A percentile compares a stretch with the other conserved stretches of the same genome.
Conservation (phyloP, 2,329 filamentous ascomycete species). For the Xylogone sp. region DNA sequence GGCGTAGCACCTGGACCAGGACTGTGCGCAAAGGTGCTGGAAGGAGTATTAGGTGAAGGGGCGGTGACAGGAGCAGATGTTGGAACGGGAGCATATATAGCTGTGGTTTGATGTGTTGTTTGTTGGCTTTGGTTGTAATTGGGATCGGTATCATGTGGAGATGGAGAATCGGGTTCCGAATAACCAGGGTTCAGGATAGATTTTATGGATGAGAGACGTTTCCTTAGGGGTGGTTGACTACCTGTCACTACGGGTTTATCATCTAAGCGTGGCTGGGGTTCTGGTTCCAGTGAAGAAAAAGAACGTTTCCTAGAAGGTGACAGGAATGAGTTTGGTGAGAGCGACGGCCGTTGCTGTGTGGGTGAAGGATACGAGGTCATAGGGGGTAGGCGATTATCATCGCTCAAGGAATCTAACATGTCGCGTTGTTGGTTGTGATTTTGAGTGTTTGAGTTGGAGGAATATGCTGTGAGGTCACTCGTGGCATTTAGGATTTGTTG, state of each 20-base stretch:
- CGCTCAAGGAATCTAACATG: slow-evolving; percentile 41
- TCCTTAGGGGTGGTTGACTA: slow-evolving; percentile 39
- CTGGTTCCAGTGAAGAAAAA: slow-evolving; percentile 57
- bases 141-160: not conserved
- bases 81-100: not conserved
- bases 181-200: slow-evolving; percentile 64
- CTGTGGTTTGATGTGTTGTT: slow-evolving; percentile 15
- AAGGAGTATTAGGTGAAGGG: not conserved
- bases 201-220: slow-evolving; percentile 71
- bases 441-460: slow-evolving; percentile 28
- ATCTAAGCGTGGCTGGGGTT: slow-evolving; percentile 25
- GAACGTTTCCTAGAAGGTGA: slow-evolving; percentile 62
- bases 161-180: slow-evolving; percentile 13
- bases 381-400: slow-evolving; percentile 58
- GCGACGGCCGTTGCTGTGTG: slow-evolving; percentile 50
- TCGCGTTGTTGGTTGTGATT: slow-evolving; percentile 13
- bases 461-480: slow-evolving; percentile 39
- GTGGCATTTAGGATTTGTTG: slow-evolving; percentile 35
- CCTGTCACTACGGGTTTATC: not conserved
- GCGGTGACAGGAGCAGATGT: not conserved
- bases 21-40: not conserved
- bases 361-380: slow-evolving; percentile 28
- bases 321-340: slow-evolving; percentile 58
- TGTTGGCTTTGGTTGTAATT: slow-evolving; percentile 2
- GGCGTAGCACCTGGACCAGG: not conserved